Evolutionary conservation across 495 filamentous ascomycete genomes (phyloP).

Genomic region (Lasiosphaeris hirsuta): DNA sequence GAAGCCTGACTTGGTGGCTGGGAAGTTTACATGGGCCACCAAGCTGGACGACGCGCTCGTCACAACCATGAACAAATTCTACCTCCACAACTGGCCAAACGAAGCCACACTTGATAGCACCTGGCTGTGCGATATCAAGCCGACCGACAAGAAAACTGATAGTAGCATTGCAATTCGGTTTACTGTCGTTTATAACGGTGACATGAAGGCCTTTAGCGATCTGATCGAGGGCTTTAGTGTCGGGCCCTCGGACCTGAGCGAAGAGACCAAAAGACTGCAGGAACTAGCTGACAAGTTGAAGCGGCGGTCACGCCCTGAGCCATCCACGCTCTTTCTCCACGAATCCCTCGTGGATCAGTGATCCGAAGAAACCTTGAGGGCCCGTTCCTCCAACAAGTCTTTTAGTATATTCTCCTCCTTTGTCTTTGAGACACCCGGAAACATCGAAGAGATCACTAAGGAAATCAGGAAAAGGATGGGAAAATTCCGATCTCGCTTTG

Average conservation of each 20-base stretch:
- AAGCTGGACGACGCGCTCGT: background rate
- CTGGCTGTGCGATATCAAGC: constrained; percentile 27
- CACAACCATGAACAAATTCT: background rate
- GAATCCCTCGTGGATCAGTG: constrained; percentile 32
- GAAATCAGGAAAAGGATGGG: background rate
- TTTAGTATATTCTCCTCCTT: constrained; percentile 22
- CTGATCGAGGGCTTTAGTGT: no score
- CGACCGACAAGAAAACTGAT: background rate
- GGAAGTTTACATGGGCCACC: background rate
- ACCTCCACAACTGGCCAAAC: constrained; percentile 3
- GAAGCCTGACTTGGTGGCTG: background rate
- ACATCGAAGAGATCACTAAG: background rate
- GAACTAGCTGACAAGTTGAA: constrained; percentile 16
- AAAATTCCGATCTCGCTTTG: background rate
- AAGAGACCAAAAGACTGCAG: no score
- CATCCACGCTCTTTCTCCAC: constrained; percentile 29
- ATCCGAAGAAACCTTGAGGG: constrained; percentile 24
- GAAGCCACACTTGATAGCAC: constrained; percentile 27
- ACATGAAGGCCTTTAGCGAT: no score
- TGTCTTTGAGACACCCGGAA: background rate
- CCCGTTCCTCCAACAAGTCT: constrained; percentile 18
- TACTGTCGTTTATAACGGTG: no score
- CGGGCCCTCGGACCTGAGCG: no score
- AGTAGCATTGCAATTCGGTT: no score
- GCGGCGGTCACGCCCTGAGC: constrained; percentile 19